Conservation (phyloP, 371 early-diverging fungal species). For the Mortierella sp. region DNA sequence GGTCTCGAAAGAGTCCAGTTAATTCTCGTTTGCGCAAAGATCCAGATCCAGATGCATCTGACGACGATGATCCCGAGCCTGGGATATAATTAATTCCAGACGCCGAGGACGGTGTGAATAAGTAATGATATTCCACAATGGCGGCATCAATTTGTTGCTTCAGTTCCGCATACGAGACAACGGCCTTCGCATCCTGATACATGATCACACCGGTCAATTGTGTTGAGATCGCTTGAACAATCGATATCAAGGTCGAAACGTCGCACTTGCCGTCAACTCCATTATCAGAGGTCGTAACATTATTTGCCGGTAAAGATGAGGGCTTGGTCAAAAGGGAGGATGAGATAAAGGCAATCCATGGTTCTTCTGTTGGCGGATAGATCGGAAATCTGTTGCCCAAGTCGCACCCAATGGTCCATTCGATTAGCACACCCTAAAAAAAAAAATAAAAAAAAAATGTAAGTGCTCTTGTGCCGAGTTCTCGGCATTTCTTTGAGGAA, state of each 20-base stretch:
- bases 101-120: not conserved
- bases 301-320: not conserved
- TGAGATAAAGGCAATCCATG: constrained; percentile 54
- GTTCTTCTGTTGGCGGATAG: constrained; percentile 33
- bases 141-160: constrained; percentile 29
- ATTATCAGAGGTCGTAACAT: not conserved
- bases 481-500: no score
- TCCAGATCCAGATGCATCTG: no score
- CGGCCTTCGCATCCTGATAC: constrained; percentile 23
- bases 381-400: constrained; percentile 27
- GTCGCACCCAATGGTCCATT: constrained; percentile 46
- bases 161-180: constrained; percentile 20
- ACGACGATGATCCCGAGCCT: not conserved
- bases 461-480: no score
- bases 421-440: constrained; percentile 36
- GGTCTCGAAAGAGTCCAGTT: constrained; percentile 13
- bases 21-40: constrained; percentile 14
- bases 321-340: constrained; percentile 18
- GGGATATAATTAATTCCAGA: not conserved
- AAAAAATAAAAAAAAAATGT: not conserved
- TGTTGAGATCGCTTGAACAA: constrained; percentile 39
- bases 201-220: constrained; percentile 34
- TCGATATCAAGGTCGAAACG: constrained; percentile 21
- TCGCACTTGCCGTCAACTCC: constrained; percentile 7
- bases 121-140: constrained; percentile 9